A percentile compares a stretch with the other conserved stretches of the same genome.
These are phyloP conservation scores for Vaccinium corymbosum DNA, from an alignment of 148 eudicot genomes.

Conservation along the genomic window DNA sequence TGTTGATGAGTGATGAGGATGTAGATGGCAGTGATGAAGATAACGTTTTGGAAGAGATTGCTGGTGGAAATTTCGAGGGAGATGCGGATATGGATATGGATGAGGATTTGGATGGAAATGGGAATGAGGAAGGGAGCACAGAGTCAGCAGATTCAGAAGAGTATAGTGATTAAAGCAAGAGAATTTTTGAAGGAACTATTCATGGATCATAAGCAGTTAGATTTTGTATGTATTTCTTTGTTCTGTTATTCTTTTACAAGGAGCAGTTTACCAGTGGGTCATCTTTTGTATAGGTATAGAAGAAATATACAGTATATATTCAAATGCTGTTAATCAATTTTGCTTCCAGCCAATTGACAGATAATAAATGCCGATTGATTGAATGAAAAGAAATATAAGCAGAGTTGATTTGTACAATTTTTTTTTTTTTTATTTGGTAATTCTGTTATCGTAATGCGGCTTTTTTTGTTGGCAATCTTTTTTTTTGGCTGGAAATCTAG, in stretches of 20 bases:
- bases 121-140: constrained; percentile 25
- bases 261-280: not conserved
- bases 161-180: constrained; percentile 42
- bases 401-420: not conserved
- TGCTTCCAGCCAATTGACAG: not conserved
- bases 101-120: constrained; percentile 26
- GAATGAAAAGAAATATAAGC: not conserved
- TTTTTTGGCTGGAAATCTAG: not conserved
- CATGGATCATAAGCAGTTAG: not conserved
- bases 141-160: constrained; percentile 48
- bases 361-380: not conserved
- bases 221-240: not conserved
- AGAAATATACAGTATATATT: not conserved
- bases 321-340: not conserved
- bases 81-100: constrained; percentile 31
- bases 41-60: constrained; percentile 31
- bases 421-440: no score
- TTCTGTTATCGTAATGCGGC: not conserved
- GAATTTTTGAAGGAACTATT: constrained; percentile 7
- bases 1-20: constrained; percentile 43
- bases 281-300: not conserved
- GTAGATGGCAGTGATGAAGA: constrained; percentile 30
- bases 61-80: constrained; percentile 28
- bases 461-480: not conserved
- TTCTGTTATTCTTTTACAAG: not conserved